Evolutionary conservation across 2,329 filamentous ascomycete species (phyloP).

Genomic region (Colletotrichum sp.): DNA sequence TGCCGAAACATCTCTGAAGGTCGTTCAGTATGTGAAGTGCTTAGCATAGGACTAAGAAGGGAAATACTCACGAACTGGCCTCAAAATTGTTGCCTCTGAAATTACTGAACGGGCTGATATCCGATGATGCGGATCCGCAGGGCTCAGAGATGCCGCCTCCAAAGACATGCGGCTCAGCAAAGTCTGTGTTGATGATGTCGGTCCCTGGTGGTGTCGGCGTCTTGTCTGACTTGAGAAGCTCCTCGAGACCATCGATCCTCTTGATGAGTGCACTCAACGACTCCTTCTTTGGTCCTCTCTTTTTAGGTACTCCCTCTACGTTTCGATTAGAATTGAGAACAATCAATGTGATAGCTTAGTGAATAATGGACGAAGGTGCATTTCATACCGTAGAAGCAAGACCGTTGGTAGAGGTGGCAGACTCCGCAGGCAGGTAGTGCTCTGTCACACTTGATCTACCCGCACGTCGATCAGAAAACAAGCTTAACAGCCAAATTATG

Average conservation of each 20-base stretch:
- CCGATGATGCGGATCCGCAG: slow-evolving; percentile 2
- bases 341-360: neutral
- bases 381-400: slow-evolving; percentile 8
- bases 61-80: neutral
- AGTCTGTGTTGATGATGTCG: neutral
- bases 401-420: slow-evolving; percentile 16
- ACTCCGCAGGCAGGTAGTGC: slow-evolving; percentile 15
- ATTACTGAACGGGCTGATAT: neutral
- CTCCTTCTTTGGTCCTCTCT: slow-evolving; percentile 14
- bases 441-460: slow-evolving; percentile 20
- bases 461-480: slow-evolving; percentile 13
- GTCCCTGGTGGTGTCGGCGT: slow-evolving; percentile 2
- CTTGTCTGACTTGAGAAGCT: slow-evolving; percentile 17
- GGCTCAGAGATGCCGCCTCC: neutral
- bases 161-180: neutral
- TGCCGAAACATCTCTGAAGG: neutral
- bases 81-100: neutral
- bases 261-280: slow-evolving; percentile 13
- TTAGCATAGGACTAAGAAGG: neutral
- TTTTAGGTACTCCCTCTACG: slow-evolving; percentile 5
- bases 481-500: neutral
- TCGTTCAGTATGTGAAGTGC: neutral
- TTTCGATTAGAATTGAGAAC: neutral
- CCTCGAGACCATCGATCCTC: slow-evolving; percentile 14
- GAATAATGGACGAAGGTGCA: neutral